A percentile compares a stretch with the other conserved stretches of the same genome.
phyloP scores from a whole-genome alignment of 2,329 filamentous ascomycete genomes.

The Neofusicoccum parvum region DNA sequence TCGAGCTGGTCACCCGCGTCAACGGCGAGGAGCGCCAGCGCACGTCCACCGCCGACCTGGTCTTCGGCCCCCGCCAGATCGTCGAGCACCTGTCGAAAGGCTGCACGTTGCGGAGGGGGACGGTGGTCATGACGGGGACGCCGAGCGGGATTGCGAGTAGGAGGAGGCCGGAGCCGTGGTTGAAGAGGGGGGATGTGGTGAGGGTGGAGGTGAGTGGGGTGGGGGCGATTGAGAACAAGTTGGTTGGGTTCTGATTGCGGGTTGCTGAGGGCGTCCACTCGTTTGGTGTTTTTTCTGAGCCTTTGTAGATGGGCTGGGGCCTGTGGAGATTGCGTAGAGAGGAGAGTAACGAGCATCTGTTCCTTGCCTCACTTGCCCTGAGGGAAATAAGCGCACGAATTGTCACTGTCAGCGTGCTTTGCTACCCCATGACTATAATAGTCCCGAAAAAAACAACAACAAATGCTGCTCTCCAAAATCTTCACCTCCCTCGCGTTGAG shows the following conservation, averaged over 20 bases:
- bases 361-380: too few relatives aligned
- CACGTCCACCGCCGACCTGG: constrained; percentile 49
- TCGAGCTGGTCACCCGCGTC: constrained; percentile 43
- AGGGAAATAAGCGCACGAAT: too few relatives aligned
- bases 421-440: too few relatives aligned
- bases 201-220: neutral
- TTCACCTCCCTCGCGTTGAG: neutral
- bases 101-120: constrained; percentile 51
- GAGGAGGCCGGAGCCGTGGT: constrained; percentile 29
- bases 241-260: neutral
- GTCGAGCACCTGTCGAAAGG: constrained; percentile 48
- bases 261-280: too few relatives aligned
- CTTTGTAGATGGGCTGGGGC: too few relatives aligned
- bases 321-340: too few relatives aligned
- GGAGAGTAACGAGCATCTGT: too few relatives aligned
- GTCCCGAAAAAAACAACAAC: too few relatives aligned
- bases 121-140: constrained; percentile 55
- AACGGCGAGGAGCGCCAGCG: constrained; percentile 50
- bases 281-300: too few relatives aligned
- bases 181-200: neutral
- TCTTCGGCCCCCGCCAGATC: constrained; percentile 47
- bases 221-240: neutral
- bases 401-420: too few relatives aligned
- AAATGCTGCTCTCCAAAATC: too few relatives aligned
- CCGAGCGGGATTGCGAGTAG: constrained; percentile 40